Percentiles rank a stretch among this genome's conserved stretches.
Evolutionary conservation across 768 basidiomycete genomes (phyloP).

Genomic region (Boletus rubropictus): DNA sequence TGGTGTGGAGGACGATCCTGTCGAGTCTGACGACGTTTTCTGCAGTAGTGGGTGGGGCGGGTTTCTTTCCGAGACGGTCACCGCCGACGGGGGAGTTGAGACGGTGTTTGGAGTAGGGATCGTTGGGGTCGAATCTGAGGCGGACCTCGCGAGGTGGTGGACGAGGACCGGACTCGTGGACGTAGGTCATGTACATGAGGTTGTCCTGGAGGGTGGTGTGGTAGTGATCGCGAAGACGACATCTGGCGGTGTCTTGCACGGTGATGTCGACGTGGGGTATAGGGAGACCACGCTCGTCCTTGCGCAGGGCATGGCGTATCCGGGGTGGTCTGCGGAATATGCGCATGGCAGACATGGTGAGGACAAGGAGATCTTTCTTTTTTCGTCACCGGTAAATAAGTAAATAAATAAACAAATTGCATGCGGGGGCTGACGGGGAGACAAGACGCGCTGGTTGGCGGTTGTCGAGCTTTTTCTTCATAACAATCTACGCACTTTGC

Average conservation of each 20-base stretch:
- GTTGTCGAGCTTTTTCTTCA: background rate
- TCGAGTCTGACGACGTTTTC: conserved; percentile 74
- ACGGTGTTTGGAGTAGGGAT: conserved; percentile 81
- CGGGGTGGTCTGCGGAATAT: conserved; percentile 53
- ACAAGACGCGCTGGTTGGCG: too few species aligned
- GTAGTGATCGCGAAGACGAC: conserved; percentile 81
- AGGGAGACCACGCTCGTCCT: conserved; percentile 58
- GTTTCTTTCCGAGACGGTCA: conserved; percentile 57
- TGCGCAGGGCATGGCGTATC: conserved; percentile 40
- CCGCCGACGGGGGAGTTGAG: conserved; percentile 73
- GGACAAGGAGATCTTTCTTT: too few species aligned
- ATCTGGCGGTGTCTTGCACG: conserved; percentile 64
- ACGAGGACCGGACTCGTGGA: conserved; percentile 57
- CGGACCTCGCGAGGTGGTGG: conserved; percentile 54
- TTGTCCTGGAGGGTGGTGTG: conserved; percentile 75
- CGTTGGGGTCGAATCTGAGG: conserved; percentile 63
- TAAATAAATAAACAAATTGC: conserved; percentile 2
- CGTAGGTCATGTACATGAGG: conserved; percentile 92
- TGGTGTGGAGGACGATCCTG: conserved; percentile 78
- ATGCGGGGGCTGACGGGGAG: conserved; percentile 1
- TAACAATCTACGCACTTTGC: conserved; percentile 2
- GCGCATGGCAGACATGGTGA: conserved; percentile 24
- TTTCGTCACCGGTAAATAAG: background rate
- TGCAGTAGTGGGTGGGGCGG: conserved; percentile 58
- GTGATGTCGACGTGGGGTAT: conserved; percentile 61